Base-by-base conservation (phyloP, 2,329 filamentous ascomycete genomes). In the Arthrobotrys iridis region DNA sequence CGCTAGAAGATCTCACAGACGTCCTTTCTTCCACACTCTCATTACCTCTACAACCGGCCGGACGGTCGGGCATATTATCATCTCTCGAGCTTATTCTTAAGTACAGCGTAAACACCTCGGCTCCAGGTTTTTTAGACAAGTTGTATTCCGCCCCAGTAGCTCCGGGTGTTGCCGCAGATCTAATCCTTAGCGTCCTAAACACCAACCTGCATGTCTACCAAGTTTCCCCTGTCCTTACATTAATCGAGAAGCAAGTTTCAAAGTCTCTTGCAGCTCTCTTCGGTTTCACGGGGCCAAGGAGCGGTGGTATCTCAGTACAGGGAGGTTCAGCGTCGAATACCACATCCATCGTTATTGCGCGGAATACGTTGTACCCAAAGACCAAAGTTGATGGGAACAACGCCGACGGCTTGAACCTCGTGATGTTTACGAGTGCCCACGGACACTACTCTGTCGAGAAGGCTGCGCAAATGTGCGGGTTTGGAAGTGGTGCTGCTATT, bases 41-140 rank as follows among this genome's bases (percentile, higher is more conserved):
- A 3, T 30, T 75, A 22, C 71, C 71, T 1, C 28, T 13, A 20
- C 59, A 67, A 6, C 71, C 71, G 1, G 35, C 64, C 76, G 90
- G 89, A 0, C 91, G 91, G 78, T 87, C 91, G 45, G 94, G 93
- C 0, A 84, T 97, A 30, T 84, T 97, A 26, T 85, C 88, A 33
- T 88, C 88, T 2, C 86, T 96, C 48, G 84, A 88, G 78, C 87
- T 89, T 74, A 85, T 97, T 18, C 85, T 98, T 43, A 86, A 88
- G 77, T 93, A 96, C 82, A 95, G 91, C 80, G 94, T 98, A 80
- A 99, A 99, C 83, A 97, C 94, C n/a, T 98, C 93, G 92, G 91
- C 96, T 80, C 93, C 97, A 82, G 94, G 94, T 8, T 99, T 98
- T 83, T 83, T 98, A 80, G 93, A 97, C 83, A 98, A 99, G 84